A percentile compares a stretch with the other conserved stretches of the same genome.
Evolutionary conservation across 495 filamentous ascomycete species (phyloP).

Genomic region (Chaetomidium leptoderma): DNA sequence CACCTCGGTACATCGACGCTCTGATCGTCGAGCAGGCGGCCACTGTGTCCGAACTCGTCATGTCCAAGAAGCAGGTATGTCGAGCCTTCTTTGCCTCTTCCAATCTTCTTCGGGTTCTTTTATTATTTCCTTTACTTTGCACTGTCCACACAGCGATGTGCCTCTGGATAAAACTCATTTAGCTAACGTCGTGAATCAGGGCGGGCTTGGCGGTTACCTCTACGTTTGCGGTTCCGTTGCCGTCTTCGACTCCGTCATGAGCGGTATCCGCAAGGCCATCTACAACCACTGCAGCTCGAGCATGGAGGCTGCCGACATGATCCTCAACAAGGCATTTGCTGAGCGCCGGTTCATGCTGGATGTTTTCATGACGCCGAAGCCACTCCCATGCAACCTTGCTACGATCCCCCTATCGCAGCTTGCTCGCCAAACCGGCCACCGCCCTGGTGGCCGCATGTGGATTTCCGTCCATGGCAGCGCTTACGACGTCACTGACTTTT

Average conservation of each 20-base stretch:
- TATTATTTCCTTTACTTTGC: no score
- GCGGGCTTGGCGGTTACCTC: slow-evolving; percentile 48
- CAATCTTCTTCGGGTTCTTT: no score
- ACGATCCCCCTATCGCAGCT: slow-evolving; percentile 48
- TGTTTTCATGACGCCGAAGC: slow-evolving; percentile 52
- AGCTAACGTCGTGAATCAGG: no score
- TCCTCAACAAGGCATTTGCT: slow-evolving; percentile 49
- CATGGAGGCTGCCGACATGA: slow-evolving; percentile 42
- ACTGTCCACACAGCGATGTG: no score
- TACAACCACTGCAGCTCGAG: slow-evolving; percentile 48
- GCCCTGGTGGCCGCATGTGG: slow-evolving; percentile 47
- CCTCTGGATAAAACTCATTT: no score
- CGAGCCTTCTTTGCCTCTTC: no score
- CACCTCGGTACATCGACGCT: slow-evolving; percentile 49
- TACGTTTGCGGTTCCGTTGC: slow-evolving; percentile 52
- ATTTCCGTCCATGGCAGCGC: slow-evolving; percentile 49
- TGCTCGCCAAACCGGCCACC: slow-evolving; percentile 45
- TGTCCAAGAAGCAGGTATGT: slow-evolving; percentile 53
- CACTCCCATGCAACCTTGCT: slow-evolving; percentile 45
- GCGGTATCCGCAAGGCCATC: slow-evolving; percentile 47
- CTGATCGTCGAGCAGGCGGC: slow-evolving; percentile 47
- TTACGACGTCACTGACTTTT: slow-evolving; percentile 50
- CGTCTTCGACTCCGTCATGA: slow-evolving; percentile 51
- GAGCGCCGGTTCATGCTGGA: slow-evolving; percentile 53
- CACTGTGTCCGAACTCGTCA: slow-evolving; percentile 47